Conservation (phyloP, 83 land plant species). For the Larix sibirica region DNA sequence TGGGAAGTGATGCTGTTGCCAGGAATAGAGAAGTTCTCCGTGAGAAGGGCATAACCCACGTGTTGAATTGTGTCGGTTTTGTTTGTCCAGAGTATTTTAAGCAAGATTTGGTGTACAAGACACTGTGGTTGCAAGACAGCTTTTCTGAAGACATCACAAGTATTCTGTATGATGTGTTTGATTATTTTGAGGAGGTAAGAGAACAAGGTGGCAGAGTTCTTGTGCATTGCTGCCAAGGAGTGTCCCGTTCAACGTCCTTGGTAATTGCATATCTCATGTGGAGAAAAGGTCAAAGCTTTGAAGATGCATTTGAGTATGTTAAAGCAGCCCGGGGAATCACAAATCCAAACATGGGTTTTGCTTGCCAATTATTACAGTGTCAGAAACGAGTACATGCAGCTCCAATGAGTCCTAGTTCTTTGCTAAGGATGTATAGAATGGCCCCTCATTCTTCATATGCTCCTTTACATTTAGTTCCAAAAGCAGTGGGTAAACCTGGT, state of each 20-base stretch:
- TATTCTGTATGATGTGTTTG: constrained; percentile 82
- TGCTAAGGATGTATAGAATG: constrained; percentile 72
- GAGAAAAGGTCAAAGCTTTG: constrained; percentile 83
- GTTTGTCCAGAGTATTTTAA: constrained; percentile 89
- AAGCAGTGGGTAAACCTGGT: constrained; percentile 49
- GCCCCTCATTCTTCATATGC: constrained; percentile 87
- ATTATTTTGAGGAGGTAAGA: constrained; percentile 86
- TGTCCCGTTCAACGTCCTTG: constrained; percentile 77
- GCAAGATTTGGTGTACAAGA: constrained; percentile 68
- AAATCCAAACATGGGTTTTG: constrained; percentile 85
- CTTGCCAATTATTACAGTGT: constrained; percentile 77
- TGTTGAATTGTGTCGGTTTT: constrained; percentile 83
- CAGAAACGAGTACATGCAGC: constrained; percentile 80
- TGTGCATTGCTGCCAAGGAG: constrained; percentile 87
- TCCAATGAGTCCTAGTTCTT: constrained; percentile 72
- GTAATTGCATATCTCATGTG: constrained; percentile 91
- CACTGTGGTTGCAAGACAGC: constrained; percentile 84
- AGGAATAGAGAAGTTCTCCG: constrained; percentile 57
- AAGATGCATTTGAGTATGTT: constrained; percentile 83
- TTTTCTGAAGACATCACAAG: constrained; percentile 83
- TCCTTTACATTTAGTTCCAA: constrained; percentile 84
- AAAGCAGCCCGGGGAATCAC: constrained; percentile 75
- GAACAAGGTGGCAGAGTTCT: constrained; percentile 67
- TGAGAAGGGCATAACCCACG: constrained; percentile 75
- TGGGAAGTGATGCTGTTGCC: constrained; percentile 80